phyloP scores from a whole-genome alignment of 169 alveolate species.

The Plasmodium ovale region DNA sequence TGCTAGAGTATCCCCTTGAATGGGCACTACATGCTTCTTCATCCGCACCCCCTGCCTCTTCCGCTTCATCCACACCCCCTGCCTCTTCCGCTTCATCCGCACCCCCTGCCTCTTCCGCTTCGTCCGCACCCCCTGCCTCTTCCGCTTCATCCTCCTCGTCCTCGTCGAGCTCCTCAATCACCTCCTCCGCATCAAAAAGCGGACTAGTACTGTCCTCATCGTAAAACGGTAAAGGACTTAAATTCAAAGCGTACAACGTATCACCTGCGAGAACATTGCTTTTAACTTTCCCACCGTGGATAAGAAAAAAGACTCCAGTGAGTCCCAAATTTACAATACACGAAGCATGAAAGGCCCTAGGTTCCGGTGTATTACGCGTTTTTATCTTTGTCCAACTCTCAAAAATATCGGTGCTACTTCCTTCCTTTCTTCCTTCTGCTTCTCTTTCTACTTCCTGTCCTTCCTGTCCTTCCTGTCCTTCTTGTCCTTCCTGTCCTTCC shows the following conservation, averaged over 20 bases:
- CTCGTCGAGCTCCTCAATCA: background rate
- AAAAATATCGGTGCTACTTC: constrained; percentile 17
- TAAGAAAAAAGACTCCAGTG: constrained; percentile 62
- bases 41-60: too few species aligned
- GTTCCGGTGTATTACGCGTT: constrained; percentile 57
- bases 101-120: background rate
- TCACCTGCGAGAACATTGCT: constrained; percentile 41
- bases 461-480: too few species aligned
- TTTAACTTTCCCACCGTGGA: constrained; percentile 74
- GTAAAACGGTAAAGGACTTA: background rate
- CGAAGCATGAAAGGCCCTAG: constrained; percentile 76
- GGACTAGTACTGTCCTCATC: background rate
- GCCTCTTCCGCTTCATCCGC: too few species aligned
- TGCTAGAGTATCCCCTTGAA: too few species aligned
- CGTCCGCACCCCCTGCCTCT: background rate
- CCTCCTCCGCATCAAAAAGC: background rate
- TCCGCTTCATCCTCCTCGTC: background rate
- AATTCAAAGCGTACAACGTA: constrained; percentile 57
- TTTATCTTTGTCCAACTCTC: constrained; percentile 26
- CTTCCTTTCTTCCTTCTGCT: too few species aligned
- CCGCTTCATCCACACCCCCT: too few species aligned
- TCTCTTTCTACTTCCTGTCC: too few species aligned
- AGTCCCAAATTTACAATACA: constrained; percentile 63
- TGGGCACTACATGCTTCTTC: too few species aligned
- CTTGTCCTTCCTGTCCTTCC: too few species aligned